These are phyloP conservation scores for Blastobotrys terrestris DNA, from an alignment of 805 yeast species.

Conservation along the genomic window DNA sequence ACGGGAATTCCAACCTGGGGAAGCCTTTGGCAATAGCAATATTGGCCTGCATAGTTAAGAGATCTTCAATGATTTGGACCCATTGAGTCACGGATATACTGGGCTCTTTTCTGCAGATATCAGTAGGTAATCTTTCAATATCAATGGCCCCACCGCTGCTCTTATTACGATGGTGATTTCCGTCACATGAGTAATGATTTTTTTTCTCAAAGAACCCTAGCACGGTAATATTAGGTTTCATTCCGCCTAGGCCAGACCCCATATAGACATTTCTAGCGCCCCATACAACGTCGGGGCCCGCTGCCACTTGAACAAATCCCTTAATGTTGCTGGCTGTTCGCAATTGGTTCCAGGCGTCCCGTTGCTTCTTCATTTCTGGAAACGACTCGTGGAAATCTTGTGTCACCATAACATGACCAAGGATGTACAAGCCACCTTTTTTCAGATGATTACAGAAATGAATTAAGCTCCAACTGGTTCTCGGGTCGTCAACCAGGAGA, in stretches of 20 bases:
- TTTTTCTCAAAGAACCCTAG: slow-evolving; percentile 76
- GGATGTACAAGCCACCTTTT: slow-evolving; percentile 87
- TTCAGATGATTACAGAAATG: slow-evolving; percentile 90
- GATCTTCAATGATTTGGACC: slow-evolving; percentile 89
- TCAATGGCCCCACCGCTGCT: slow-evolving; percentile 21
- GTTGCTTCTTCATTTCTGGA: slow-evolving; percentile 65
- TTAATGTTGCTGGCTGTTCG: slow-evolving; percentile 74
- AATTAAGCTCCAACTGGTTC: slow-evolving; percentile 86
- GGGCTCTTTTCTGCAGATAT: slow-evolving; percentile 62
- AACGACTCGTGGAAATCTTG: slow-evolving; percentile 56
- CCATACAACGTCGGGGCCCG: slow-evolving; percentile 87
- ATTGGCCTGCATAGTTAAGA: slow-evolving; percentile 80
- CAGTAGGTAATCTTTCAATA: slow-evolving; percentile 64
- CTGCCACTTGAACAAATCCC: slow-evolving; percentile 89
- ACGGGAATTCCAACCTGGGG: slow-evolving; percentile 58
- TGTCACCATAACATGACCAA: slow-evolving; percentile 84
- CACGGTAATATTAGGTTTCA: slow-evolving; percentile 94
- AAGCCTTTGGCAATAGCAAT: slow-evolving; percentile 94
- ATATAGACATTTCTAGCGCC: slow-evolving; percentile 87
- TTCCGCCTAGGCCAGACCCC: slow-evolving; percentile 97
- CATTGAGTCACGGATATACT: slow-evolving; percentile 71
- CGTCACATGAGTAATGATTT: slow-evolving; percentile 20
- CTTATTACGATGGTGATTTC: neutral
- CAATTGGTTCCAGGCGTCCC: slow-evolving; percentile 74
- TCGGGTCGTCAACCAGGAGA: slow-evolving; percentile 82